These are phyloP conservation scores for Phoenix roebelenii DNA, from an alignment of 176 grass and related monocot genomes.

Conservation along the genomic window DNA sequence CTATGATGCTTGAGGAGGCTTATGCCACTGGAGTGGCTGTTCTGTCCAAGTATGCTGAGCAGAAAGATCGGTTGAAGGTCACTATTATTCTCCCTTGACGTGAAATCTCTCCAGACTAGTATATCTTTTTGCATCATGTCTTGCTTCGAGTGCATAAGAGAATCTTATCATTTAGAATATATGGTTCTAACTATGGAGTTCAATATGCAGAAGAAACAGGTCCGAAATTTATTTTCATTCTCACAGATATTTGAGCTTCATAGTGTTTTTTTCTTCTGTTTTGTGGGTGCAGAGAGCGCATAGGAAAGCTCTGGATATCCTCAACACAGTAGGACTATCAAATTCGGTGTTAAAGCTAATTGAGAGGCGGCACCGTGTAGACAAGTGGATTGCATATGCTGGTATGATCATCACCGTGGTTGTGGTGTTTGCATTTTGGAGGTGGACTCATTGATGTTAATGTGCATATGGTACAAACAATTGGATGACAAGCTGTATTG, in stretches of 20 bases:
- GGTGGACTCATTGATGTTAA: slow-evolving; percentile 52
- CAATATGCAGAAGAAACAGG: no score
- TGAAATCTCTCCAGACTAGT: background rate
- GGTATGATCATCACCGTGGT: slow-evolving; percentile 62
- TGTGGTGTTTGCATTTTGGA: slow-evolving; percentile 63
- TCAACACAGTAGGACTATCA: slow-evolving; percentile 87
- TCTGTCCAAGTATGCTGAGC: slow-evolving; percentile 81
- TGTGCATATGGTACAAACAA: background rate
- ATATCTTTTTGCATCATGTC: no score
- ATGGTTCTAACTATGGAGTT: no score
- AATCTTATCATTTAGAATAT: no score
- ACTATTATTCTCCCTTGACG: background rate
- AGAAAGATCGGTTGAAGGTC: slow-evolving; percentile 93
- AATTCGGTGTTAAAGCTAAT: slow-evolving; percentile 86
- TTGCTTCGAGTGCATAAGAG: no score
- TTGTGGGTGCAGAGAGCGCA: slow-evolving; percentile 63
- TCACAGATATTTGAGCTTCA: no score
- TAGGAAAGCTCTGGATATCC: slow-evolving; percentile 91
- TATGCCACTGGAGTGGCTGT: slow-evolving; percentile 69
- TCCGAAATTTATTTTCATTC: no score
- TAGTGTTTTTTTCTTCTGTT: background rate
- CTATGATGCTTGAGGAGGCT: slow-evolving; percentile 77
- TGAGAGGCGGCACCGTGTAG: slow-evolving; percentile 66
- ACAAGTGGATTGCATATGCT: slow-evolving; percentile 87
- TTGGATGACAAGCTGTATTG: no score